Percentiles rank a stretch among this genome's conserved stretches.
Conservation (phyloP, 139 green algal genomes). For the Medakamo hakoo region DNA sequence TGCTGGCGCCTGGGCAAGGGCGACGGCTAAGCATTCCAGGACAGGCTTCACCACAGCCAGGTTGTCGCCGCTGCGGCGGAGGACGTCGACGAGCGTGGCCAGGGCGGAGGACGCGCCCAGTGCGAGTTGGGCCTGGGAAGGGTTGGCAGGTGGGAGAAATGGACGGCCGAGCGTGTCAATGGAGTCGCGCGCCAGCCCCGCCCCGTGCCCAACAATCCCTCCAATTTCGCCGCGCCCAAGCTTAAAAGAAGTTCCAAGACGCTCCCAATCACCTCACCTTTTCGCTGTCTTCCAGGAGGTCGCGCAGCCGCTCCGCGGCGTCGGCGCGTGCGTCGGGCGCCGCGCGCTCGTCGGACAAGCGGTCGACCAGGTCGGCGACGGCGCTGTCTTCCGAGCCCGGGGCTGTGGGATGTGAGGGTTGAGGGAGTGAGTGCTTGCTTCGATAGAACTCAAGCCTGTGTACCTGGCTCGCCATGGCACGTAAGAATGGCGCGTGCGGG, state of each 20-base stretch:
- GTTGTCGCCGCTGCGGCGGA: background rate
- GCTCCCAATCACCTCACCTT: no score
- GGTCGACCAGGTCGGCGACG: constrained; percentile 53
- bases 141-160: no score
- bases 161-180: no score
- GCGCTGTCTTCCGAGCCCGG: background rate
- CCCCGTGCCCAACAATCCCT: no score
- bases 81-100: background rate
- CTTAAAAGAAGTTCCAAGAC: no score
- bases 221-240: no score
- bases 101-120: background rate
- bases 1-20: no score
- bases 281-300: constrained; percentile 16
- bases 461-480: no score
- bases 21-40: background rate
- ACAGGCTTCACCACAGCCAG: background rate
- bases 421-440: no score
- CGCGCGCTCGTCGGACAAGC: constrained; percentile 44
- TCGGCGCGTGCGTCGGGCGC: constrained; percentile 44
- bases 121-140: background rate
- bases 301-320: constrained; percentile 38
- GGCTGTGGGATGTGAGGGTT: background rate
- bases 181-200: no score
- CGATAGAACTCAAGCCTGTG: no score
- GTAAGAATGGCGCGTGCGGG: no score